These are phyloP conservation scores for Syzygium malaccense DNA, from an alignment of 441 rosid species.

Conservation along the genomic window DNA sequence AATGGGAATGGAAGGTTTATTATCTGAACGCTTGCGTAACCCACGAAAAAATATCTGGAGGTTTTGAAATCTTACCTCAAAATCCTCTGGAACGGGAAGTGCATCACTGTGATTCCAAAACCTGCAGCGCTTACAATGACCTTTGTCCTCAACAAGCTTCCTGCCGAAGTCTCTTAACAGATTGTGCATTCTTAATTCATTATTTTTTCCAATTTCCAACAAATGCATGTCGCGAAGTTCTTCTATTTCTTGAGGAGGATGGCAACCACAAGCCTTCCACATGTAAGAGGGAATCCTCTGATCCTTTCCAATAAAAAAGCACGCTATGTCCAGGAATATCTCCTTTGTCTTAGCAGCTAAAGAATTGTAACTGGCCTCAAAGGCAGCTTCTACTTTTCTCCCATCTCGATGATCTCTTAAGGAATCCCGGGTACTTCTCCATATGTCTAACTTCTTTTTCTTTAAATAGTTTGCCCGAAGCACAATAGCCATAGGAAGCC, in stretches of 20 bases:
- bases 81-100: accelerated
- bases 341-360: accelerated
- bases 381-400: not conserved
- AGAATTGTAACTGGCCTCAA: not conserved
- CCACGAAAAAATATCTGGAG: not conserved
- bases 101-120: not conserved
- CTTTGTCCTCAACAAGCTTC: accelerated
- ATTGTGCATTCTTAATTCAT: not conserved
- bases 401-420: too few relatives aligned
- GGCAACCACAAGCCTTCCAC: not conserved
- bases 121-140: not conserved
- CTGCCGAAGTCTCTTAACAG: not conserved
- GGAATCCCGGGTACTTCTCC: too few relatives aligned
- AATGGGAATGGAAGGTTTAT: too few relatives aligned
- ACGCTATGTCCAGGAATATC: not conserved
- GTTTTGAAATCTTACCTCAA: not conserved
- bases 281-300: not conserved
- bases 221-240: not conserved
- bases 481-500: accelerated
- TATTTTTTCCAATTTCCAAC: not conserved
- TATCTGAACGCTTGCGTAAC: accelerated
- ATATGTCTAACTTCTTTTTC: too few relatives aligned
- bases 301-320: not conserved
- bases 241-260: not conserved
- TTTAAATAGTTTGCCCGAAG: too few relatives aligned